Base-by-base conservation (phyloP, 495 filamentous ascomycete genomes). In the Podospora appendiculata region DNA sequence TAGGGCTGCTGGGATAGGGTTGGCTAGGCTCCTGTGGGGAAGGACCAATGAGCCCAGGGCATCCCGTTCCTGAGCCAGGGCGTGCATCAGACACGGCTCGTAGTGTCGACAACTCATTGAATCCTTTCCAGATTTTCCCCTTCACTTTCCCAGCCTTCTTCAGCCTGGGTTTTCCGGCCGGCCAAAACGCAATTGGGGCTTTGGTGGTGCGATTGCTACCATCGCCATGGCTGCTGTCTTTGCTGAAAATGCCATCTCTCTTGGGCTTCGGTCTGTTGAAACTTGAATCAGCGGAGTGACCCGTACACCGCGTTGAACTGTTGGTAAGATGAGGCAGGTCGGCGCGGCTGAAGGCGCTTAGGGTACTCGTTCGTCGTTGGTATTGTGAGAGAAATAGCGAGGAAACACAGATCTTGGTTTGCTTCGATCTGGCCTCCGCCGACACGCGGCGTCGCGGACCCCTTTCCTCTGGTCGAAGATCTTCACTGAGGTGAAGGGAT, bases 61-160 rank as follows among this genome's bases (percentile, higher is more conserved):
- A 25, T 25, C 25, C 25, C 25, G 25, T 25, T 5, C 25, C 25
- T 25, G 5, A 25, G 25, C 25, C 25, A 25, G 25, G 25, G 25
- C 25, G 25, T 25, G 25, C 25, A 25, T 25, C 58, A 60, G 49
- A 52, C 55, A 57, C 62, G 62, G 62, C 59, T 62, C 57, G 53
- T 65, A 58, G 61, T 57, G 56, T 55, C 19, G 41, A 19, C 50
- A 49, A 45, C 46, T 50, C 51, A 47, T 58, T 55, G 42, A 47
- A 49, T 52, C 52, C 25, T 25, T 25, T 25, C 25, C 25, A 25
- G 25, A 25, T 25, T 25, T 25, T 25, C 5, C n/a, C 5, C 25
- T 25, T 25, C 25, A 25, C 25, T 25, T 25, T 25, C 25, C 25
- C 25, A 25, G 25, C 25, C 25, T 25, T 25, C 25, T 25, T 5